These are phyloP conservation scores for Aspergillus sp. DNA, from an alignment of 2,329 filamentous ascomycete genomes.

Conservation along the genomic window DNA sequence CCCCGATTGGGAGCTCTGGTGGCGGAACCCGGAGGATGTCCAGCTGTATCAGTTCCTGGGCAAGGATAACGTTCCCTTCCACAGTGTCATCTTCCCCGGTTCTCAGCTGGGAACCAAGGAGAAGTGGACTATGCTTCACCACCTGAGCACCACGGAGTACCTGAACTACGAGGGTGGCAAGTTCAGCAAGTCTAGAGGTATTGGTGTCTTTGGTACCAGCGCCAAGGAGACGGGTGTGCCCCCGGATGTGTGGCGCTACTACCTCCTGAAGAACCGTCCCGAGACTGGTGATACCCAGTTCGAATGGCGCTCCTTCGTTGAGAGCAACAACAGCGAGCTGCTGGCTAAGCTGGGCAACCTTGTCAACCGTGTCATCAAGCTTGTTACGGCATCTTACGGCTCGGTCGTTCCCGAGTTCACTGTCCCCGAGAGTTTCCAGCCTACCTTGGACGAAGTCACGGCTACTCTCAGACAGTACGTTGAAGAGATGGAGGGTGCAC, in stretches of 20 bases:
- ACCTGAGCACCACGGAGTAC: constrained; percentile 86
- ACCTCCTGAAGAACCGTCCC: constrained; percentile 80
- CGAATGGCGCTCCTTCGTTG: constrained; percentile 82
- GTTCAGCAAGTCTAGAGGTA: constrained; percentile 86
- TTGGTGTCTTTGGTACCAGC: constrained; percentile 90
- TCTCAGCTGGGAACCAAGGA: constrained; percentile 82
- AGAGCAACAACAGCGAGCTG: constrained; percentile 87
- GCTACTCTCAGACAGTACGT: constrained; percentile 58
- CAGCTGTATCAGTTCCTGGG: constrained; percentile 94
- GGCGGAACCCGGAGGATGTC: constrained; percentile 85
- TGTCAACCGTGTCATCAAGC: constrained; percentile 73
- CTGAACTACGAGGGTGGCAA: constrained; percentile 87
- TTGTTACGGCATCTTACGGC: constrained; percentile 70
- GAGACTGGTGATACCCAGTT: constrained; percentile 88
- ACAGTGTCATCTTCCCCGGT: constrained; percentile 88
- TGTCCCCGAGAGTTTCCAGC: constrained; percentile 44
- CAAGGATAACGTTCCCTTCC: constrained; percentile 86
- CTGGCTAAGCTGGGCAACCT: constrained; percentile 72
- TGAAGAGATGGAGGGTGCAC: constrained; percentile 60
- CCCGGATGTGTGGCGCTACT: constrained; percentile 90
- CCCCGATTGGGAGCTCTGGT: constrained; percentile 88
- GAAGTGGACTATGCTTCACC: constrained; percentile 86
- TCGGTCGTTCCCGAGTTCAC: constrained; percentile 46
- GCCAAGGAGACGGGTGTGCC: constrained; percentile 83
- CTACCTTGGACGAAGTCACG: constrained; percentile 51